Evolutionary conservation across 2,329 filamentous ascomycete species (phyloP).

Genomic region (Monosporascus sp.): DNA sequence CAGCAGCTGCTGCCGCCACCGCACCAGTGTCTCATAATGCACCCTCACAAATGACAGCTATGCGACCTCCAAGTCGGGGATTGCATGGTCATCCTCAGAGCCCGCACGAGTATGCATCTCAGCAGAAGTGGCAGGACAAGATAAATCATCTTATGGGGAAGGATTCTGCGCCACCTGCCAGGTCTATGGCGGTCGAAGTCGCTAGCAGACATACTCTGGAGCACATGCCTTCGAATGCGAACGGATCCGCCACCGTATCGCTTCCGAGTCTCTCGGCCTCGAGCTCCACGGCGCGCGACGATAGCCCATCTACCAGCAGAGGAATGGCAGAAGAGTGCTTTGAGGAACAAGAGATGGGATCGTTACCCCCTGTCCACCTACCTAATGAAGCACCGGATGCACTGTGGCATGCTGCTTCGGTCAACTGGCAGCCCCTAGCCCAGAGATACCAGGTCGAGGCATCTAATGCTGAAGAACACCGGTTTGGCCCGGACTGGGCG

Average conservation of each 20-base stretch:
- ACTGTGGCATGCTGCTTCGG: constrained; percentile 56
- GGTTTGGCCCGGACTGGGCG: constrained; percentile 34
- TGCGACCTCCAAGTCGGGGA: constrained; percentile 19
- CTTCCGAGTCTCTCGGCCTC: constrained; percentile 45
- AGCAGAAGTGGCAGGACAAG: constrained; percentile 68
- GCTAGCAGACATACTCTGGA: constrained; percentile 64
- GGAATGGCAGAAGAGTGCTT: constrained; percentile 75
- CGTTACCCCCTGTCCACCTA: constrained; percentile 65
- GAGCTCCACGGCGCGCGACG: constrained; percentile 28
- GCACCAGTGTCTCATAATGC: constrained; percentile 14
- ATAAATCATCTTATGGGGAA: constrained; percentile 73
- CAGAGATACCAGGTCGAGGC: constrained; percentile 45
- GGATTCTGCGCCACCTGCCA: constrained; percentile 52
- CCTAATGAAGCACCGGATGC: constrained; percentile 57
- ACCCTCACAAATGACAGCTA: constrained; percentile 5
- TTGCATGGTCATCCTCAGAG: constrained; percentile 19
- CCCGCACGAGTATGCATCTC: constrained; percentile 24
- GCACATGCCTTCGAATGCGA: constrained; percentile 33
- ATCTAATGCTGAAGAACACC: constrained; percentile 39
- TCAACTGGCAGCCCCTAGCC: constrained; percentile 50
- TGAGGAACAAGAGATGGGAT: constrained; percentile 75
- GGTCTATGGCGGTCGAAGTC: constrained; percentile 58
- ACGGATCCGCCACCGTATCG: constrained; percentile 63
- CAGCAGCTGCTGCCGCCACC: constrained; percentile 31
- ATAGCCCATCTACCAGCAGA: constrained; percentile 51